Percentiles rank a stretch among this genome's conserved stretches.
phyloP scores from a whole-genome alignment of 2,329 filamentous ascomycete species.

The Dendrostoma leiphaemia region DNA sequence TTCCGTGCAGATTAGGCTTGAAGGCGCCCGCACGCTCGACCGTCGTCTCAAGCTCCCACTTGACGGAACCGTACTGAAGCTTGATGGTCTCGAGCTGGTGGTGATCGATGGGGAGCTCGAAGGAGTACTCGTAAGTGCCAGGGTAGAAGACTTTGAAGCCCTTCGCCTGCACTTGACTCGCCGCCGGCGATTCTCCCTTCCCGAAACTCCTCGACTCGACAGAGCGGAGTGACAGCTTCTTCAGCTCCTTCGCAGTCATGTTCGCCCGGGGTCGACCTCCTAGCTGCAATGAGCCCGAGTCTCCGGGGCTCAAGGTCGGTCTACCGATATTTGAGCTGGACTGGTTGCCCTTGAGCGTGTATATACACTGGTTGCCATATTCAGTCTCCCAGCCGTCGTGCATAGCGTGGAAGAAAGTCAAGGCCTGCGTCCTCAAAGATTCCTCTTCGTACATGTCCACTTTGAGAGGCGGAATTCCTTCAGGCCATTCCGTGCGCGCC shows the following conservation, averaged over 20 bases:
- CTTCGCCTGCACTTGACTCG: constrained; percentile 58
- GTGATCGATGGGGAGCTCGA: constrained; percentile 87
- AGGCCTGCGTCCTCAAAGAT: constrained; percentile 80
- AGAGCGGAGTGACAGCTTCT: constrained; percentile 75
- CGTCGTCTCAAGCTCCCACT: constrained; percentile 82
- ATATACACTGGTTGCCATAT: constrained; percentile 63
- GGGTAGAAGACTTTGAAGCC: constrained; percentile 86
- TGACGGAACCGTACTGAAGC: constrained; percentile 81
- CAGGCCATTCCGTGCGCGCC: constrained; percentile 92
- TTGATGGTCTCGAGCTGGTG: constrained; percentile 86
- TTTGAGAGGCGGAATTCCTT: constrained; percentile 88
- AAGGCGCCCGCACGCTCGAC: constrained; percentile 88
- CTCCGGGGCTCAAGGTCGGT: constrained; percentile 22
- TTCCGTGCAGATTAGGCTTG: constrained; percentile 80
- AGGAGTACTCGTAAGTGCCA: constrained; percentile 65
- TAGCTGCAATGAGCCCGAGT: constrained; percentile 32
- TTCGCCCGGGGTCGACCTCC: constrained; percentile 27
- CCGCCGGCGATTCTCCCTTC: constrained; percentile 69
- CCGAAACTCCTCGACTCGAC: constrained; percentile 82
- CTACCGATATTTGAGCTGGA: constrained; percentile 32
- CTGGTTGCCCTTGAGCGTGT: constrained; percentile 40
- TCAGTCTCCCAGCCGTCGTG: constrained; percentile 59
- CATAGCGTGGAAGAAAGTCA: constrained; percentile 87
- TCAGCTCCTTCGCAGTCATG: constrained; percentile 50
- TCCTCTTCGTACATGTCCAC: constrained; percentile 81